Base-by-base conservation (phyloP, 1,139 yeast genomes). In the Chernovozyma aurita region DNA sequence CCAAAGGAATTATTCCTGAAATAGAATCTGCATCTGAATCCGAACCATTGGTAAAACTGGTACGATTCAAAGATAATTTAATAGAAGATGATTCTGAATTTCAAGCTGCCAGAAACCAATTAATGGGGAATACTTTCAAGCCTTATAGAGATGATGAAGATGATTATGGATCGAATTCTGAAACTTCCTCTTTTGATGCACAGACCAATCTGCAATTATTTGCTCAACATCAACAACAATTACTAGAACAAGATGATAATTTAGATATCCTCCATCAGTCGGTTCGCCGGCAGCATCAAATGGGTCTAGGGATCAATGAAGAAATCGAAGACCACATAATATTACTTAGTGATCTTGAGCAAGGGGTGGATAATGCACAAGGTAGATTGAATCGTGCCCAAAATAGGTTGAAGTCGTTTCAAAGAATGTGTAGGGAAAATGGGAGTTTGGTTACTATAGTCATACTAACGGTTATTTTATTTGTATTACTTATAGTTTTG, bases 371-470 rank as follows among this genome's bases (percentile, higher is more conserved):
- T 43, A 49, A 63, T 24, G 71, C 85, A 5, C 71, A 70, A 24
- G 50, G 59, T 32, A 62, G 82, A 34, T 55, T 86, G 29, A 62
- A 64, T 27, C 61, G 69, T 6, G 92, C 95, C 1, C 66, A 70
- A 24, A 59, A 63, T 38, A 67, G 81, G 32, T 64, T 86, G 37
- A 66, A 59, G 26, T 64, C 59, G 30, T 83, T 85, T 49, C 67
- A 81, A 35, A 61, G 69, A 13, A 73, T 66, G 47, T 75, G 81
- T 15, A 70, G 72, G 39, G 86, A 83, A 50, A 79, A 84, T 49
- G 90, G 92, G 2, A 81, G 85, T 35, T 65, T 85, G 64, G 66
- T 79, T 30, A 81, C 90, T 0, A 85, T 85, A 24, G 59, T 78
- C n/a, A 70, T 77, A 6, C 61, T 86, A 41, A 66, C 83, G 4